Conservation (phyloP, 1,139 yeast genomes). For the Debaryomyces udenii region DNA sequence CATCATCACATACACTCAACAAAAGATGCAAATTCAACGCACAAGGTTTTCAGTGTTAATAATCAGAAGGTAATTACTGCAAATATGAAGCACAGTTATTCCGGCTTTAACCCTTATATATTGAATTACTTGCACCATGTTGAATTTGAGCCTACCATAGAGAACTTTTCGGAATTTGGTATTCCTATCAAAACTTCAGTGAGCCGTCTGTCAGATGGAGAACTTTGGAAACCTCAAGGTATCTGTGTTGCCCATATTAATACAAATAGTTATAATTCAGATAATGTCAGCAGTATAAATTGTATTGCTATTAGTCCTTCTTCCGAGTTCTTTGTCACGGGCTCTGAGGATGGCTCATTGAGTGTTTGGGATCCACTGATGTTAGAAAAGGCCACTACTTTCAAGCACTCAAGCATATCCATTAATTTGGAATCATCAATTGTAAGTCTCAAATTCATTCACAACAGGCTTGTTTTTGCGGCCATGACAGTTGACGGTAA, state of each 20-base stretch:
- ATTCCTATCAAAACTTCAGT: slow-evolving; percentile 17
- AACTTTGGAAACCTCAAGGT: slow-evolving; percentile 41
- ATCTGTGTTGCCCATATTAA: slow-evolving; percentile 57
- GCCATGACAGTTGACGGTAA: slow-evolving; percentile 69
- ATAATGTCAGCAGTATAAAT: slow-evolving; percentile 45
- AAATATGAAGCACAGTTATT: slow-evolving; percentile 56
- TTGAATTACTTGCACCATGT: slow-evolving; percentile 56
- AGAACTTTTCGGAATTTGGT: slow-evolving; percentile 76
- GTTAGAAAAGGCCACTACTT: slow-evolving; percentile 65
- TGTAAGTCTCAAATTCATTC: slow-evolving; percentile 54
- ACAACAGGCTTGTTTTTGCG: slow-evolving; percentile 65
- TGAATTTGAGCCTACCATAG: slow-evolving; percentile 57
- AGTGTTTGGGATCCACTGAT: slow-evolving; percentile 78
- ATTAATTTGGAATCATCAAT: slow-evolving; percentile 53
- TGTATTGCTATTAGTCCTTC: slow-evolving; percentile 63
- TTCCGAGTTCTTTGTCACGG: slow-evolving; percentile 71
- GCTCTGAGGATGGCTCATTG: slow-evolving; percentile 71
- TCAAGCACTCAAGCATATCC: slow-evolving; percentile 54
- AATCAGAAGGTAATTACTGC: slow-evolving; percentile 42
- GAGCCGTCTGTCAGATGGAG: neutral
- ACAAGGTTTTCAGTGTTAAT: slow-evolving; percentile 38
- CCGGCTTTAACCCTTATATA: slow-evolving; percentile 68
- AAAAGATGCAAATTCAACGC: slow-evolving; percentile 20
- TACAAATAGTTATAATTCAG: slow-evolving; percentile 22
- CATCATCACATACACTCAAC: slow-evolving; percentile 22